Conservation (phyloP, 2,329 filamentous ascomycete genomes). For the Colletotrichum tamarilloi region DNA sequence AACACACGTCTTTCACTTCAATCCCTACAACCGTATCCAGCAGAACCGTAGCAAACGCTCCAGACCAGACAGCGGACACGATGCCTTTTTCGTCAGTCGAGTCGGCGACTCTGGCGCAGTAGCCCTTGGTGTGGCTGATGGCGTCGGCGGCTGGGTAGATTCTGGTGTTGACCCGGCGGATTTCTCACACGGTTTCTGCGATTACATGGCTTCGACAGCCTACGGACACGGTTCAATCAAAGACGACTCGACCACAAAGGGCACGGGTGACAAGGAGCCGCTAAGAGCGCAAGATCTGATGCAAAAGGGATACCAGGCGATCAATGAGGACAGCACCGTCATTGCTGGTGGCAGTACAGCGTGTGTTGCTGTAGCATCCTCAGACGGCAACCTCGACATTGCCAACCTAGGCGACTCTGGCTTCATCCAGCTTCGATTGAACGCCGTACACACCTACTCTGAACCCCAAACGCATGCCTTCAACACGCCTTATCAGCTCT, state of each 20-base stretch:
- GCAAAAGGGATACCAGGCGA: constrained; percentile 84
- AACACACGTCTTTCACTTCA: constrained; percentile 79
- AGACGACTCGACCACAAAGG: constrained; percentile 38
- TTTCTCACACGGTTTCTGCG: constrained; percentile 93
- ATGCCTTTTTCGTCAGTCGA: constrained; percentile 92
- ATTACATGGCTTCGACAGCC: constrained; percentile 87
- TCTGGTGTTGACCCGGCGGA: constrained; percentile 93
- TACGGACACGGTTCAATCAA: constrained; percentile 60
- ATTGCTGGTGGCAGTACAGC: constrained; percentile 91
- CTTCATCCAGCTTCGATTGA: constrained; percentile 86
- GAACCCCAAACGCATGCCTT: constrained; percentile 94
- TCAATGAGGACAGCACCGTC: constrained; percentile 79
- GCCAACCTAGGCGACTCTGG: constrained; percentile 97
- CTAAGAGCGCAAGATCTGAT: constrained; percentile 64
- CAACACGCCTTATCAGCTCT: constrained; percentile 96
- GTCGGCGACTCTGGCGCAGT: constrained; percentile 79
- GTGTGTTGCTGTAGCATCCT: constrained; percentile 81
- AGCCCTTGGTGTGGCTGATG: constrained; percentile 91
- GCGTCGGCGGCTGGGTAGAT: constrained; percentile 94
- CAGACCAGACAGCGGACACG: constrained; percentile 86
- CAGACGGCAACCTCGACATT: constrained; percentile 81
- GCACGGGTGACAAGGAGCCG: constrained; percentile 17
- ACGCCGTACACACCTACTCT: constrained; percentile 85
- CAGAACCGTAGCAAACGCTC: constrained; percentile 65
- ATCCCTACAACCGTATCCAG: constrained; percentile 70